phyloP scores from a whole-genome alignment of 2,329 filamentous ascomycete genomes.

The Diaporthe velutina region DNA sequence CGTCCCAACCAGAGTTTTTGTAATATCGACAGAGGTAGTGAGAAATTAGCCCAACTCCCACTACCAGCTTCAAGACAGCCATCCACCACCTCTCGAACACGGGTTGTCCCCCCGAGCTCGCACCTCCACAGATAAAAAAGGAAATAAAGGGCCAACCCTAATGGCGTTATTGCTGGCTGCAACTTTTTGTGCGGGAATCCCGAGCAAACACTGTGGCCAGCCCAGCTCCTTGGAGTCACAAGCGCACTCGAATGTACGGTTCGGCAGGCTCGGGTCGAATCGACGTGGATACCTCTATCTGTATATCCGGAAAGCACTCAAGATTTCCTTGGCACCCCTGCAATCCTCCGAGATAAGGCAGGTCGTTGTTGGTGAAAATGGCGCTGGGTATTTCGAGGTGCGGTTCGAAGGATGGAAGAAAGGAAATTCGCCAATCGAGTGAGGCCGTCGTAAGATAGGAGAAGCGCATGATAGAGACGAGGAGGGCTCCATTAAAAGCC shows the following conservation, averaged over 20 bases:
- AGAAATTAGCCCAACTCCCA: conserved; percentile 22
- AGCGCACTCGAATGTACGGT: conserved; percentile 32
- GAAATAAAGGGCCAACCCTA: conserved; percentile 18
- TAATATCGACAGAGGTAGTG: conserved; percentile 34
- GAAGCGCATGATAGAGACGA: conserved; percentile 29
- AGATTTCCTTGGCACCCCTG: conserved; percentile 26
- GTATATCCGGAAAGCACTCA: conserved; percentile 23
- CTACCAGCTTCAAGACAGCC: conserved; percentile 23
- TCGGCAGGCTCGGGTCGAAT: conserved; percentile 14
- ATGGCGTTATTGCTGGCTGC: conserved; percentile 33
- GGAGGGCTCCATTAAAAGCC: conserved; percentile 29
- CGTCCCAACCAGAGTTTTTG: conserved; percentile 36
- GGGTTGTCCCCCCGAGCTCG: not conserved
- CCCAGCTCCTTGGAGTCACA: conserved; percentile 25
- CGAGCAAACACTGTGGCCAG: conserved; percentile 19
- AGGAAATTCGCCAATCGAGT: conserved; percentile 35
- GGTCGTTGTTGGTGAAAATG: conserved; percentile 29
- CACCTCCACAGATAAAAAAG: conserved; percentile 14
- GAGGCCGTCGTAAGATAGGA: conserved; percentile 37
- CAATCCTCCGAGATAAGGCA: conserved; percentile 15
- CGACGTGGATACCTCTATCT: conserved; percentile 31
- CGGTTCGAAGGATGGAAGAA: conserved; percentile 28
- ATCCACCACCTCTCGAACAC: conserved; percentile 13
- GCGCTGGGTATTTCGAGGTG: conserved; percentile 37
- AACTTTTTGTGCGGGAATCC: conserved; percentile 30